Base-by-base conservation (phyloP, 352 stramenopile genomes). In the Phytopythium kandeliae region DNA sequence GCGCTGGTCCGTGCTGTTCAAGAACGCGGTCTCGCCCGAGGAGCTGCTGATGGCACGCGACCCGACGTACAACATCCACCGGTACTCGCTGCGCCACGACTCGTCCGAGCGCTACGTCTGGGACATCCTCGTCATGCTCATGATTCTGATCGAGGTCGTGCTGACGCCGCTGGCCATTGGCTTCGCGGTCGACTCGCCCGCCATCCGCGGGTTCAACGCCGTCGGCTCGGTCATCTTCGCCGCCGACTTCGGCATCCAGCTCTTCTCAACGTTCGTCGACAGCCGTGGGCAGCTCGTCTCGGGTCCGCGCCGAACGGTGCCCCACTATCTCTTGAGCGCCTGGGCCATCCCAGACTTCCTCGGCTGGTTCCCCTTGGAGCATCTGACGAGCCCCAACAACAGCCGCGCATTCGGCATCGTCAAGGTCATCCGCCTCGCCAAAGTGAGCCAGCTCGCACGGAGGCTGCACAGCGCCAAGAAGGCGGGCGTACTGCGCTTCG, bases 281-380 rank as follows among this genome's bases (percentile, higher is more conserved):
- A 61, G 70, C 25, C 67, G 70, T 22, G 74, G 77, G 15, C 60
- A 72, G 25, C 36, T 88, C n/a, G 48, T 88, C 24, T 84, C 72
- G 0, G 77, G 72, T 0, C 70, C 72, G 0, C 51, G 40, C 8
- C 55, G 63, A 26, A 88, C 77, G 4, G 47, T 63, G 1, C 54
- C 43, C 15, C 65, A 85, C 55, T 88, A 88, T 49, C 28, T 88
- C 15, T 15, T 72, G 11, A 84, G 74, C 47, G 38, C 67, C 12
- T 83, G 74, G 74, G 77, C 74, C 3, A 28, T 86, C 6, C 68
- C 73, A 0, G 77, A 88, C 33, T 78, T 88, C 24, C 60, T 88
- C n/a, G 78, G 70, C 34, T 88, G 71, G 71, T 84, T 88, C 45
- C 77, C 74, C 8, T 84, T 88, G 35, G 74, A 86, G 30, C 57